phyloP scores from a whole-genome alignment of 495 filamentous ascomycete species.

The Penicillium chermesinum region DNA sequence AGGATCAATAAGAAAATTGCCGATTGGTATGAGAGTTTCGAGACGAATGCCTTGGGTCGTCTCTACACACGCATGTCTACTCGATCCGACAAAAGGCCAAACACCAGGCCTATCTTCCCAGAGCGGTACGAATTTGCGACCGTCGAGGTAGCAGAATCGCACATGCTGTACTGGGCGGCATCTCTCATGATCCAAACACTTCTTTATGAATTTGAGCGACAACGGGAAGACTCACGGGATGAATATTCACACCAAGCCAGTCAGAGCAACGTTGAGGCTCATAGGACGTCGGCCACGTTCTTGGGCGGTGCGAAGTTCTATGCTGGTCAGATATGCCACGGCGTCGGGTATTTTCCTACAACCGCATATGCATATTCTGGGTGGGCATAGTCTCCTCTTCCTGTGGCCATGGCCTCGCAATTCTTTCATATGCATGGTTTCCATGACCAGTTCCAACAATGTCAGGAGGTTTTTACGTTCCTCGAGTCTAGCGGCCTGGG shows the following conservation, averaged over 20 bases:
- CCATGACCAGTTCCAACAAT: slow-evolving; percentile 12
- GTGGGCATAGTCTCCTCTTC: slow-evolving; percentile 14
- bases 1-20: neutral
- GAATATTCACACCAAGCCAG: neutral
- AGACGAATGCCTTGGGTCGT: neutral
- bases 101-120: neutral
- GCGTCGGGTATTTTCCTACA: slow-evolving; percentile 15
- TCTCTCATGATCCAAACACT: slow-evolving; percentile 10
- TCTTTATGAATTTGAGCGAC: slow-evolving; percentile 3
- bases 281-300: neutral
- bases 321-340: slow-evolving; percentile 13
- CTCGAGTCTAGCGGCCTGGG: slow-evolving; percentile 10
- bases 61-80: slow-evolving; percentile 5
- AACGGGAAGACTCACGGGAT: neutral
- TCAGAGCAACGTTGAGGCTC: neutral
- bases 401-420: slow-evolving; percentile 10
- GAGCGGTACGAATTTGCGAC: slow-evolving; percentile 7
- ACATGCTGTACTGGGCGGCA: slow-evolving; percentile 11
- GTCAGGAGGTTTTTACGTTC: slow-evolving; percentile 11
- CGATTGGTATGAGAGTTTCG: slow-evolving; percentile 5
- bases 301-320: slow-evolving; percentile 1
- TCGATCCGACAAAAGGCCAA: neutral
- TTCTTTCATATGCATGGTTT: slow-evolving; percentile 14
- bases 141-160: slow-evolving; percentile 9
- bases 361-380: slow-evolving; percentile 18